phyloP scores from a whole-genome alignment of 306 rosid species.

The Elaeagnus macrophylla region DNA sequence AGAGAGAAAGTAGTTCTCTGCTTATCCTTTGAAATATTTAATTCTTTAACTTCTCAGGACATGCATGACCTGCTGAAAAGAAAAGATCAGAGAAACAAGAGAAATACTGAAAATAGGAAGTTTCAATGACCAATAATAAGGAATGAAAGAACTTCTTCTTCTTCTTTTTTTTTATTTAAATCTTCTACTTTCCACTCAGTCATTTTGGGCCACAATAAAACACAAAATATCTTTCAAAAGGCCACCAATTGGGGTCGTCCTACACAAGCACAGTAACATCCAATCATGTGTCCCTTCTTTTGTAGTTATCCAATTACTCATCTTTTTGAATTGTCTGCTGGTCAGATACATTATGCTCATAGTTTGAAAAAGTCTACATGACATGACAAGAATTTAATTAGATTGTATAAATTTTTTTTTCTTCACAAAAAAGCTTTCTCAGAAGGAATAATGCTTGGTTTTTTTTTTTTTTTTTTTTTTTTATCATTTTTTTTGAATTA shows the following conservation, averaged over 20 bases:
- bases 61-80: too few relatives aligned
- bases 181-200: conserved; percentile 11
- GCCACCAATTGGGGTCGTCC: conserved; percentile 9
- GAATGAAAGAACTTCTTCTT: conserved; percentile 26
- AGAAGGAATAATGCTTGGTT: too few relatives aligned
- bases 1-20: neutral
- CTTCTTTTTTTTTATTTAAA: conserved; percentile 28
- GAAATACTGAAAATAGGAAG: too few relatives aligned
- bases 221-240: conserved; percentile 43
- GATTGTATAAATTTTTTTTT: neutral
- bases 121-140: neutral
- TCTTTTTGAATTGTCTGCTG: conserved; percentile 5
- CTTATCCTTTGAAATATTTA: neutral
- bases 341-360: conserved; percentile 1
- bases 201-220: conserved; percentile 54
- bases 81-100: too few relatives aligned
- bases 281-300: conserved; percentile 19
- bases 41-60: too few relatives aligned
- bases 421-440: too few relatives aligned
- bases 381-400: neutral
- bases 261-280: conserved; percentile 21
- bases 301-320: neutral
- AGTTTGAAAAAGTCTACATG: too few relatives aligned
- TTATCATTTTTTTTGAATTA: too few relatives aligned
- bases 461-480: too few relatives aligned